A percentile compares a stretch with the other conserved stretches of the same genome.
phyloP scores from a whole-genome alignment of 805 yeast species.

The Schizosaccharomyces lindneri region DNA sequence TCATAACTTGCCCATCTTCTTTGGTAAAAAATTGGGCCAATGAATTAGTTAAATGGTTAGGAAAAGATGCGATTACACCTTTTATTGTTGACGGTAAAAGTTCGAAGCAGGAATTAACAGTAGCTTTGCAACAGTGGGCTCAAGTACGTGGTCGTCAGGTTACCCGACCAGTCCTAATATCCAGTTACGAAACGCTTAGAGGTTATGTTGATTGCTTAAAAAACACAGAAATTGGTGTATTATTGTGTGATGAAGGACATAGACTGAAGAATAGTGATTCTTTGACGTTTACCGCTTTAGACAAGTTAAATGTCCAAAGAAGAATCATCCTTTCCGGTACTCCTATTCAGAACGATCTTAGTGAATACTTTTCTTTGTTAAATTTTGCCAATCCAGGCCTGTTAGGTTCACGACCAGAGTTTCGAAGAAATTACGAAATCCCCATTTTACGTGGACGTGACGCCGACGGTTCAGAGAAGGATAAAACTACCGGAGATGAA shows the following conservation, averaged over 20 bases:
- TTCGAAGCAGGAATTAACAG: conserved; percentile 27
- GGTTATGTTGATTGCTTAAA: conserved; percentile 55
- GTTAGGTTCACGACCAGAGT: conserved; percentile 61
- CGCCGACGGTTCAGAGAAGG: conserved; percentile 64
- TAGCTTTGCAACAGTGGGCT: conserved; percentile 60
- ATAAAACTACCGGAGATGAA: conserved; percentile 38
- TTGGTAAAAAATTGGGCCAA: conserved; percentile 93
- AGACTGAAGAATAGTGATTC: conserved; percentile 75
- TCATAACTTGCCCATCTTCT: conserved; percentile 87
- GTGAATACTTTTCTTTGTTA: conserved; percentile 75
- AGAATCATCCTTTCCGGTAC: conserved; percentile 88
- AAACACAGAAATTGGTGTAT: conserved; percentile 58
- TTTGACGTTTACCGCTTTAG: conserved; percentile 63
- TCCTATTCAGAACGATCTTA: conserved; percentile 77
- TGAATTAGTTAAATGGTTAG: conserved; percentile 83
- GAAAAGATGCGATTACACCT: conserved; percentile 70
- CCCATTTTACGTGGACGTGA: conserved; percentile 70
- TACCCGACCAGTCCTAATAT: conserved; percentile 78
- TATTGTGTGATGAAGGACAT: conserved; percentile 74
- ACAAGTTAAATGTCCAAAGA: conserved; percentile 61
- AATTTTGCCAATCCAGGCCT: conserved; percentile 89
- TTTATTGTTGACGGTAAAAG: conserved; percentile 80
- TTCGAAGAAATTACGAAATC: conserved; percentile 60
- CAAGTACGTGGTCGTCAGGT: conserved; percentile 65
- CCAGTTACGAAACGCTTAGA: conserved; percentile 80